phyloP scores from a whole-genome alignment of 176 grass and related monocot genomes.

The Saccharum spontaneum region DNA sequence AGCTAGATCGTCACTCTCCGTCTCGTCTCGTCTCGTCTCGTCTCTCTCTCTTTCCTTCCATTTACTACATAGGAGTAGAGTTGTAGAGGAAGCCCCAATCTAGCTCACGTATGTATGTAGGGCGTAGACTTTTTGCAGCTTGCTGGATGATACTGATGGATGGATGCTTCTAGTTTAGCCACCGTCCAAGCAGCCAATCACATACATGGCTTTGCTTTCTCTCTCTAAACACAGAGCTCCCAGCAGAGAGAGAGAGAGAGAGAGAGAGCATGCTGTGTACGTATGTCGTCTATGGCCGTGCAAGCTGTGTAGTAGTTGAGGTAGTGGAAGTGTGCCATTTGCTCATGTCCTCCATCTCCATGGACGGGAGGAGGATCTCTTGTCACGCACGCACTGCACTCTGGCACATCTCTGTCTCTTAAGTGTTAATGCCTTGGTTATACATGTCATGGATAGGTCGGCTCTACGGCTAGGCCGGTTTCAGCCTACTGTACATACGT shows the following conservation, averaged over 20 bases:
- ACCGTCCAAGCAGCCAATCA: constrained; percentile 43
- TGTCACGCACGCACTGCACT: constrained; percentile 11
- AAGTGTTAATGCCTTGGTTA: constrained; percentile 37
- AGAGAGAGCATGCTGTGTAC: too few relatives aligned
- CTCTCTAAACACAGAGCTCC: background rate
- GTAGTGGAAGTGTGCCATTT: constrained; percentile 27
- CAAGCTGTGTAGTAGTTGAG: background rate
- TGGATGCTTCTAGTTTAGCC: constrained; percentile 20
- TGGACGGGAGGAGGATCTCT: background rate
- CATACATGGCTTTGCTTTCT: background rate
- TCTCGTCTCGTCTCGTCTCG: background rate
- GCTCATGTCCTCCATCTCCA: constrained; percentile 11
- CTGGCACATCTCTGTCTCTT: constrained; percentile 36
- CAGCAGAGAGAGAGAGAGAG: too few relatives aligned
- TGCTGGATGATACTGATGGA: background rate
- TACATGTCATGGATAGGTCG: constrained; percentile 37
- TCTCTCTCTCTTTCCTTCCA: background rate
- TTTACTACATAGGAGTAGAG: background rate
- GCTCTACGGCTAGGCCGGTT: constrained; percentile 26
- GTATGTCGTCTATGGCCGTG: too few relatives aligned
- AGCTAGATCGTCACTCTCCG: background rate
- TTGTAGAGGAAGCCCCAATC: constrained; percentile 32
- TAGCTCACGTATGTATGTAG: constrained; percentile 19
- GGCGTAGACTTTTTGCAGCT: constrained; percentile 28
- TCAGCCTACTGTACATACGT: constrained; percentile 26